phyloP scores from a whole-genome alignment of 345 rosid species.

The Citrus medica region DNA sequence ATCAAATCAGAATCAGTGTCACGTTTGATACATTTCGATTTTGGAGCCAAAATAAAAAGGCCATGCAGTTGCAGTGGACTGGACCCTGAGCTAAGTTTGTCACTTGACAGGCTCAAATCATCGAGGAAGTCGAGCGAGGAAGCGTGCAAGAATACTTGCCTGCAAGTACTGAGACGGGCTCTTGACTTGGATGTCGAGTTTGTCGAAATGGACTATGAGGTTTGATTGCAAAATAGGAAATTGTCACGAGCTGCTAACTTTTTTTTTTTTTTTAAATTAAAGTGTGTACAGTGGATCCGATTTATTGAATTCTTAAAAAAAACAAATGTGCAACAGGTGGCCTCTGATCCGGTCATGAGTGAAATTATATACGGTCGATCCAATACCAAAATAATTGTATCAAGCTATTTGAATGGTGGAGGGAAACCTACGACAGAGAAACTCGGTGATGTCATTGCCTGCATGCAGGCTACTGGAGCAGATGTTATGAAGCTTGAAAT shows the following conservation, averaged over 20 bases:
- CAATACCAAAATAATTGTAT: slow-evolving; percentile 28
- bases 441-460: slow-evolving; percentile 25
- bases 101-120: slow-evolving; percentile 24
- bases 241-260: too few species aligned
- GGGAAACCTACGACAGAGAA: slow-evolving; percentile 24
- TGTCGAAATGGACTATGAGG: slow-evolving; percentile 49
- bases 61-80: not conserved
- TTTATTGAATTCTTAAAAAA: not conserved
- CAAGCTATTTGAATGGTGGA: slow-evolving; percentile 25
- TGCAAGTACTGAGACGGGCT: slow-evolving; percentile 33
- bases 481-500: slow-evolving; percentile 28
- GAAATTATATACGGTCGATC: slow-evolving; percentile 22
- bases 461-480: slow-evolving; percentile 32
- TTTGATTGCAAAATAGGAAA: not conserved
- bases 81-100: not conserved
- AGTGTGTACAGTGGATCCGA: not conserved
- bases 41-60: not conserved
- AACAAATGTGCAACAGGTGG: slow-evolving; percentile 20
- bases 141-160: slow-evolving; percentile 18
- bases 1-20: too few species aligned
- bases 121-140: slow-evolving; percentile 10
- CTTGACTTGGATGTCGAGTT: slow-evolving; percentile 34
- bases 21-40: too few species aligned
- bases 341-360: slow-evolving; percentile 26
- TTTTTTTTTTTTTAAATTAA: too few species aligned